phyloP scores from a whole-genome alignment of 257 asterid species.

The Solanum appendiculatum region DNA sequence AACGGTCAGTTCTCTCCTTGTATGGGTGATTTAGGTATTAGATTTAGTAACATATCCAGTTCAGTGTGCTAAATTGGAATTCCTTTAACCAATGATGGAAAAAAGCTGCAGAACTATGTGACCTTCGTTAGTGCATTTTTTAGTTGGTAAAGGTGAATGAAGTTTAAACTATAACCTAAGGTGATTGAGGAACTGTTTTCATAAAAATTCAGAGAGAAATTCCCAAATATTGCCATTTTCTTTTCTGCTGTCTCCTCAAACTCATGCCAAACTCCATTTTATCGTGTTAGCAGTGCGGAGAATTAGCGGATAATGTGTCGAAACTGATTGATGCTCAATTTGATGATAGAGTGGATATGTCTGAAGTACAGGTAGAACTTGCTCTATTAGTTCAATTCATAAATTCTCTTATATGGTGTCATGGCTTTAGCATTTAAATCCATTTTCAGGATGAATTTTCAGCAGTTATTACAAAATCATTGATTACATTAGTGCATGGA shows the following conservation, averaged over 20 bases:
- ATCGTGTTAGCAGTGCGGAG: constrained; percentile 59
- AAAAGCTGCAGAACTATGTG: background rate
- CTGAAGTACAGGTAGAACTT: constrained; percentile 83
- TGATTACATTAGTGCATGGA: constrained; percentile 87
- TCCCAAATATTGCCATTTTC: background rate
- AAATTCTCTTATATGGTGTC: background rate
- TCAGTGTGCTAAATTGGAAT: background rate
- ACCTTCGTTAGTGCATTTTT: background rate
- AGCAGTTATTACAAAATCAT: constrained; percentile 85
- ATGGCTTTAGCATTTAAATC: background rate
- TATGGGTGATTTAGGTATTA: background rate
- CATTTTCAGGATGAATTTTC: constrained; percentile 91
- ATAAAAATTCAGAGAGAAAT: background rate
- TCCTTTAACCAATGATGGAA: background rate
- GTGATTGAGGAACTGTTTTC: background rate
- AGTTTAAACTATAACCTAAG: background rate
- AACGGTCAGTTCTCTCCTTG: constrained; percentile 55
- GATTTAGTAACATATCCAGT: background rate
- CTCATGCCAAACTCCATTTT: background rate
- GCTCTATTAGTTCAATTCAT: background rate
- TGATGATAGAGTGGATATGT: constrained; percentile 78
- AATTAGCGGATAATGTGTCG: constrained; percentile 93
- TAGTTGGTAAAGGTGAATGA: background rate
- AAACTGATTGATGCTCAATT: constrained; percentile 73
- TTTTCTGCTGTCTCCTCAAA: background rate